Base-by-base conservation (phyloP, 129 eudicot genomes). In the Rutidosis leptorrhynchoides region DNA sequence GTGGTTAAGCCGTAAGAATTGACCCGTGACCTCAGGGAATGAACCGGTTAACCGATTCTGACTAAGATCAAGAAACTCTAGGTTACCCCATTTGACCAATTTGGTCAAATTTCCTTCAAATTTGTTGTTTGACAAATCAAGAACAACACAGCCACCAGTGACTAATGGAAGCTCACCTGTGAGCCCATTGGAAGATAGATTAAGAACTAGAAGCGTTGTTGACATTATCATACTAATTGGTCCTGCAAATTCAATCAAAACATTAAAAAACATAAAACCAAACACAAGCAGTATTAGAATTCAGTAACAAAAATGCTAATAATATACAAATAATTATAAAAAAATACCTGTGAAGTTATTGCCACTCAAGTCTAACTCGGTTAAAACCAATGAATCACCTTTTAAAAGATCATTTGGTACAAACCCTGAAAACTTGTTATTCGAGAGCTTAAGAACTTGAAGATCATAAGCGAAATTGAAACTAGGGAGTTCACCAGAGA, bases 381-480 rank as follows among this genome's bases (percentile, higher is more conserved):
- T 79, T 51, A 94, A 68, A 65, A 94, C 94, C 77, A 82, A 69
- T 0, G 95, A 75, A 74, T 89, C 99, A 35, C 95, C 99, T 78
- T 84, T 89, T 75, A 94, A 70, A 51, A 94, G 94, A 71, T 86
- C 89, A 69, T 86, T 94, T 7, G 99, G 99, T 29, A 94, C 71
- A 72, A 87, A 84, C 19, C 99, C 99, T 0, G 94, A 71, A 73
- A 94, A 89, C 24, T 58, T 67, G 71, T 94, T 94, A 74, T 94
- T 89, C 60, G 95, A 80, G 64, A 94, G 90, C 68, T 82, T 89
- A 65, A 94, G 85, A 26, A 86, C 80, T 52, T 94, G 82, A 70
- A 94, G 97, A 69, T 86, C 97, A 74, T 94, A 94, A 29, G 92
- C 97, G 22, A 86, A 94, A 73, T 83, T 86, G 64, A 94, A 94